Base-by-base conservation (phyloP, 345 rosid genomes). In the Gossypium stocksii region DNA sequence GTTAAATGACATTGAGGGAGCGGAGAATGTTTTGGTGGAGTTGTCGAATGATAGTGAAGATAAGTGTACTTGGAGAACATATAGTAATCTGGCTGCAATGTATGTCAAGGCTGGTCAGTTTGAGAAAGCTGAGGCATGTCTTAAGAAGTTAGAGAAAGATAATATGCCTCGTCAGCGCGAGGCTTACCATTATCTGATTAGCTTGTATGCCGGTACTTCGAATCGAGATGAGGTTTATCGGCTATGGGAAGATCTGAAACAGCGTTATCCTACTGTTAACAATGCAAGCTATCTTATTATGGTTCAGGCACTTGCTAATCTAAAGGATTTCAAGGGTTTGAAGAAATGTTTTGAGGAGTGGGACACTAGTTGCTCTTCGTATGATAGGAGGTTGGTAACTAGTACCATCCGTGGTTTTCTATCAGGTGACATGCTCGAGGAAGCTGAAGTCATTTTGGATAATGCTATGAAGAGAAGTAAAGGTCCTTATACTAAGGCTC, bases 151-250 rank as follows among this genome's bases (percentile, higher is more conserved):
- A 58, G 98, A 94, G 89, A 82, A 74, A 41, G 79, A 76, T 77
- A 82, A 80, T 82, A 83, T 75, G 5, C 81, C 79, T 41, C 77
- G 22, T 9, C 59, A 84, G 64, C 90, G 97, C 1, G 88, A 91
- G 68, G 81, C 90, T 2, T 88, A 91, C 74, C 97, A 87, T 82
- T 92, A 76, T 78, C 88, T 94, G 73, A 85, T 92, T 19, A 87
- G 85, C 51, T 65, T 94, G 71, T 92, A 91, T 71, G 83, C 89
- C 9, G 79, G 85, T 16, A 85, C 82, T 19, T 76, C 82, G 12
- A 89, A 94, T 73, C 80, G 58, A 15, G 66, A 67, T 0, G 94
- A 89, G 84, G 97, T 92, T 13, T 66, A 81, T 34, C 78, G 97
- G 23, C 85, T 89, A 4, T 94, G 98, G 97, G 76, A 77, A 12